Evolutionary conservation across 805 yeast species (phyloP).

Genomic region (Isabelozyma heimii): DNA sequence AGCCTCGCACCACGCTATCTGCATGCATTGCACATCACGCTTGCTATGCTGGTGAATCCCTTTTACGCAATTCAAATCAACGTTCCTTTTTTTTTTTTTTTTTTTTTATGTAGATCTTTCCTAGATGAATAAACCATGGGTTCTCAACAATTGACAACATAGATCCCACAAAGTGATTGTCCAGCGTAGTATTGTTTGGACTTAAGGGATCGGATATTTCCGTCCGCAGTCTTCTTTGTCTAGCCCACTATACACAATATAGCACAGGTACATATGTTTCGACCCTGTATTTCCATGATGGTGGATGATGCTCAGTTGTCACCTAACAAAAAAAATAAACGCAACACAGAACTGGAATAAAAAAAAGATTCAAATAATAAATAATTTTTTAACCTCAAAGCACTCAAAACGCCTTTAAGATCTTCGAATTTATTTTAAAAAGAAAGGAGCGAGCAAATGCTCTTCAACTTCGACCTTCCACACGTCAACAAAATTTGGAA

Average conservation of each 20-base stretch:
- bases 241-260: background rate
- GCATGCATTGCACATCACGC: background rate
- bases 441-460: background rate
- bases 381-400: background rate
- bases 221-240: background rate
- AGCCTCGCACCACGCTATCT: background rate
- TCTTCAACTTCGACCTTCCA: background rate
- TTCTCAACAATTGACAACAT: background rate
- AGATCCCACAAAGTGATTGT: background rate
- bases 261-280: background rate
- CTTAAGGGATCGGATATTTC: background rate
- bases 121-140: no score
- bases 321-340: no score
- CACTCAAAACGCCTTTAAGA: background rate
- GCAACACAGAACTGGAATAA: background rate
- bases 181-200: background rate
- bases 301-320: no score
- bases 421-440: background rate
- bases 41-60: background rate
- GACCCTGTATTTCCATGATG: background rate
- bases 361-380: background rate
- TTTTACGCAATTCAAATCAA: background rate
- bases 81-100: background rate
- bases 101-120: no score
- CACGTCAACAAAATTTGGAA: background rate